Evolutionary conservation across 129 eudicot species (phyloP).

Genomic region (Flaveria linearis): DNA sequence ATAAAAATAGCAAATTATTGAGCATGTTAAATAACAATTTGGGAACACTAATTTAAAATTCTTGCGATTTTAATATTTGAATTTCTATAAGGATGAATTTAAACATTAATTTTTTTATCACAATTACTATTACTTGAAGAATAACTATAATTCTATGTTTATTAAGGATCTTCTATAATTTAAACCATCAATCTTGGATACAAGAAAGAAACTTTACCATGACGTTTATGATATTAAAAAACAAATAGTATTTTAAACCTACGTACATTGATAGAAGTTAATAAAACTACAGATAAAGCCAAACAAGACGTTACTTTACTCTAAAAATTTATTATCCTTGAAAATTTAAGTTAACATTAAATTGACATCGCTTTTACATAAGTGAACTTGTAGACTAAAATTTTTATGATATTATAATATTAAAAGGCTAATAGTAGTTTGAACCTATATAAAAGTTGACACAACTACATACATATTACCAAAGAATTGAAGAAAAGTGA

Average conservation of each 20-base stretch:
- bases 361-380: background rate
- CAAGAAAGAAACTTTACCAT: too few species aligned
- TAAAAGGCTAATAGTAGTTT: background rate
- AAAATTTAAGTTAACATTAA: conserved; percentile 3
- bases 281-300: background rate
- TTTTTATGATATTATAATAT: background rate
- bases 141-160: too few species aligned
- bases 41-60: background rate
- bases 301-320: background rate
- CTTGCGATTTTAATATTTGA: background rate
- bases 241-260: background rate
- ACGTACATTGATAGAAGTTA: background rate
- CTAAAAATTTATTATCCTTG: background rate
- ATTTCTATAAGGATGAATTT: background rate
- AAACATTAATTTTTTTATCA: too few species aligned
- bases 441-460: background rate
- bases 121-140: too few species aligned
- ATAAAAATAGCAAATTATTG: background rate
- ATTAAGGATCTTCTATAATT: too few species aligned
- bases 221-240: background rate
- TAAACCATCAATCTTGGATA: too few species aligned
- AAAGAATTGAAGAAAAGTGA: background rate
- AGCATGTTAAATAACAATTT: background rate
- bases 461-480: background rate
- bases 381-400: too few species aligned